Evolutionary conservation across 495 filamentous ascomycete species (phyloP).

Genomic region (Bathelium albidoporum): DNA sequence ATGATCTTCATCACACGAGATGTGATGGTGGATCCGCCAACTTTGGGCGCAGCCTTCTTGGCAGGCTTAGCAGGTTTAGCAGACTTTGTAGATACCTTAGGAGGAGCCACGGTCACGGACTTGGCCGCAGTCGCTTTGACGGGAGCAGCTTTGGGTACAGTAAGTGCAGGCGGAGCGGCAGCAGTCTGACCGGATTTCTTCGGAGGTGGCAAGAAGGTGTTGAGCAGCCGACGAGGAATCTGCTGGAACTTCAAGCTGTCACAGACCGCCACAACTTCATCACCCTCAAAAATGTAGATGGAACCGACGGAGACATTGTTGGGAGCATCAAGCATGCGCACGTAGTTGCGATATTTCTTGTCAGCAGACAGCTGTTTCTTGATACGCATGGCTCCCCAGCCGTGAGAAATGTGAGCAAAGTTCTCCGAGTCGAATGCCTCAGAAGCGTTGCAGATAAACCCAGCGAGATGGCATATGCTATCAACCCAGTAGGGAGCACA

Average conservation of each 20-base stretch:
- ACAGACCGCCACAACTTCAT: slow-evolving; percentile 33
- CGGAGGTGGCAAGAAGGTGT: slow-evolving; percentile 30
- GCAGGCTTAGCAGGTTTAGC: slow-evolving; percentile 20
- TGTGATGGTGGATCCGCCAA: slow-evolving; percentile 23
- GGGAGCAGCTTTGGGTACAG: slow-evolving; percentile 16
- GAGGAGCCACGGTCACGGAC: slow-evolving; percentile 10
- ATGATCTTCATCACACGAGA: slow-evolving; percentile 36
- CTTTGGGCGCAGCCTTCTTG: slow-evolving; percentile 16
- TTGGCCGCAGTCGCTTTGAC: slow-evolving; percentile 5
- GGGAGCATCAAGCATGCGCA: slow-evolving; percentile 34
- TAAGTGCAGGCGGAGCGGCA: slow-evolving; percentile 14
- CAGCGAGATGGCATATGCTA: slow-evolving; percentile 38
- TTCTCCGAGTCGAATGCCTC: slow-evolving; percentile 37
- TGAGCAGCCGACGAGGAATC: slow-evolving; percentile 34
- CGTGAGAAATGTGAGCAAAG: slow-evolving; percentile 39
- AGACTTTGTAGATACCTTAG: slow-evolving; percentile 17
- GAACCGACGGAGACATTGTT: slow-evolving; percentile 34
- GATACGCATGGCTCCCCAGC: slow-evolving; percentile 34
- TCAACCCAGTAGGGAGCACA: slow-evolving; percentile 42
- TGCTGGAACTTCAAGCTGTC: slow-evolving; percentile 37
- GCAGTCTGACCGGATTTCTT: slow-evolving; percentile 18
- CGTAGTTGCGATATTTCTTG: slow-evolving; percentile 33
- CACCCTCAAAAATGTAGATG: slow-evolving; percentile 36
- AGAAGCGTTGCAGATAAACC: slow-evolving; percentile 45
- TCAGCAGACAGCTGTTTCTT: slow-evolving; percentile 27